Conservation (phyloP, 2,329 filamentous ascomycete species). For the Aspergillus eucalypticola region DNA sequence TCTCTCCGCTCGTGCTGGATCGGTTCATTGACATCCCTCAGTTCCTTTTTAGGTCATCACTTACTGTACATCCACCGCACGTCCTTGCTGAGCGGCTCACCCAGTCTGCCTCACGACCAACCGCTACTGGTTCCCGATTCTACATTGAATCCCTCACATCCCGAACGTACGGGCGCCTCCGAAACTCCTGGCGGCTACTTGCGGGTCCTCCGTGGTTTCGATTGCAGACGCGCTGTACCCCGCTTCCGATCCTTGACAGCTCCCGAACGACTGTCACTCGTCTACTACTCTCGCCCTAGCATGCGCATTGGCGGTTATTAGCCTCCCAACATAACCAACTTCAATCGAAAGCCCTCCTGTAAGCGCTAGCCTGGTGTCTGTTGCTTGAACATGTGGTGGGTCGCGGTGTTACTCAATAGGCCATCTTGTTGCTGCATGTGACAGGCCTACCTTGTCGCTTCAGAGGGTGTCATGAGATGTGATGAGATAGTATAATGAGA, state of each 20-base stretch:
- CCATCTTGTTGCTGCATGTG: conserved; percentile 7
- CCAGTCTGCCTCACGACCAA: neutral
- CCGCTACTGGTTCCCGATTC: neutral
- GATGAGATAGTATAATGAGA: conserved; percentile 5
- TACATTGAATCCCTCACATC: neutral
- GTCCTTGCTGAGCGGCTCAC: neutral
- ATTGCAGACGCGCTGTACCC: conserved; percentile 19
- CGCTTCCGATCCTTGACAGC: conserved; percentile 16
- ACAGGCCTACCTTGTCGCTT: conserved; percentile 2
- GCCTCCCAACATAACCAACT: neutral
- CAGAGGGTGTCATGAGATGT: neutral
- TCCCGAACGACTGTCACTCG: conserved; percentile 5
- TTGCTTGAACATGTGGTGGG: conserved; percentile 4
- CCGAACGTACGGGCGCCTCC: neutral
- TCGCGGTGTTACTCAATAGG: neutral
- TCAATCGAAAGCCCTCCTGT: conserved; percentile 7
- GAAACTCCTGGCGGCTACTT: conserved; percentile 3
- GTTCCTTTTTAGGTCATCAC: neutral
- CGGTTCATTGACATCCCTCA: neutral
- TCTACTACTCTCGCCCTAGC: conserved; percentile 8
- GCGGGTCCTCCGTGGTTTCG: conserved; percentile 12
- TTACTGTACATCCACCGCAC: neutral
- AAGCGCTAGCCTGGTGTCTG: conserved; percentile 13
- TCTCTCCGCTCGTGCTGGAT: neutral
- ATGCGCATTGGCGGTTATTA: conserved; percentile 5